Evolutionary conservation across 2,329 filamentous ascomycete species (phyloP).

Genomic region (Nemania sp.): DNA sequence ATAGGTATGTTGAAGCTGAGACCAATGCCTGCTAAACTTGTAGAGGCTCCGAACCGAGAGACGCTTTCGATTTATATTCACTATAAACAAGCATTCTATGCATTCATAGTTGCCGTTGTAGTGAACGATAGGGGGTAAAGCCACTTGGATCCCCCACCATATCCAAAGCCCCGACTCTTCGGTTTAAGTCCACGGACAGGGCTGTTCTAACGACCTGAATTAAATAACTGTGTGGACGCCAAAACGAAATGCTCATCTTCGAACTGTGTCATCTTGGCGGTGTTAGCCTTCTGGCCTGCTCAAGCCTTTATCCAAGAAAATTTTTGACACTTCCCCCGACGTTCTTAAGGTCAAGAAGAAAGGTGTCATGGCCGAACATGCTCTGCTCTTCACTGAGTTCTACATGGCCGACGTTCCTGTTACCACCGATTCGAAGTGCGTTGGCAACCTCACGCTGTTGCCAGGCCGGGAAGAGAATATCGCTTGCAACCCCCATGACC

Average conservation of each 20-base stretch:
- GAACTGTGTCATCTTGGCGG: neutral
- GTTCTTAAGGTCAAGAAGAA: slow-evolving; percentile 87
- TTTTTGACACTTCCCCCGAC: slow-evolving; percentile 81
- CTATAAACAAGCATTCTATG: too few species aligned
- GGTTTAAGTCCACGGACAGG: too few species aligned
- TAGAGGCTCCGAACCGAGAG: too few species aligned
- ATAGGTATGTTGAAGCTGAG: too few species aligned
- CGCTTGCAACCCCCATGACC: slow-evolving; percentile 91
- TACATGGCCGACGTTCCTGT: slow-evolving; percentile 79
- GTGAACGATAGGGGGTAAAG: too few species aligned
- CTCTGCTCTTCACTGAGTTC: slow-evolving; percentile 94
- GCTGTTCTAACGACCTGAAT: too few species aligned
- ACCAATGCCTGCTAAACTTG: too few species aligned
- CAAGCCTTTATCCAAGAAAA: slow-evolving; percentile 65
- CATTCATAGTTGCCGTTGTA: too few species aligned
- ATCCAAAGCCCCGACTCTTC: too few species aligned
- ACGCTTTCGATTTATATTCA: too few species aligned
- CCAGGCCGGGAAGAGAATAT: slow-evolving; percentile 97
- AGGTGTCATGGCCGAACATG: slow-evolving; percentile 95
- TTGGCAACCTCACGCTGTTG: slow-evolving; percentile 94
- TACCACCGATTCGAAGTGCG: slow-evolving; percentile 76
- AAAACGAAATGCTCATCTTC: neutral
- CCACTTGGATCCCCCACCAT: too few species aligned
- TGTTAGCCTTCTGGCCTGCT: neutral
- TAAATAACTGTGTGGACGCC: too few species aligned